A percentile compares a stretch with the other conserved stretches of the same genome.
Evolutionary conservation across 2,329 filamentous ascomycete genomes (phyloP).

Genomic region (Aureobasidium sp.): DNA sequence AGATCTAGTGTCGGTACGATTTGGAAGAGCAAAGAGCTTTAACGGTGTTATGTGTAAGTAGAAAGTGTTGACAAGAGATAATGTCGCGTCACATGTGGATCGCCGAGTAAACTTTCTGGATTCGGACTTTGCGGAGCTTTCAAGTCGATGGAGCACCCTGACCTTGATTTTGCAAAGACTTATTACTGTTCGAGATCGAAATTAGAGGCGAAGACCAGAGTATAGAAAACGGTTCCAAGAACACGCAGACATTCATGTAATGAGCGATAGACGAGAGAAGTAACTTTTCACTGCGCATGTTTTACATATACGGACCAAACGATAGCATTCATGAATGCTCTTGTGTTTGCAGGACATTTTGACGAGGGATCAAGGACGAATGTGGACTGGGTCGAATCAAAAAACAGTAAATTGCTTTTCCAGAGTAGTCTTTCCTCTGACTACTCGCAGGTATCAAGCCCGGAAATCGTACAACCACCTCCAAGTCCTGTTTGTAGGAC

Average conservation of each 20-base stretch:
- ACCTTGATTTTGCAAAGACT: not conserved
- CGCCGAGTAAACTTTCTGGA: constrained; percentile 1
- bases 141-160: not conserved
- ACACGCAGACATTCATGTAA: too few relatives aligned
- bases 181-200: too few relatives aligned
- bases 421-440: not conserved
- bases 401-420: constrained; percentile 10
- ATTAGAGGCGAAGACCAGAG: too few relatives aligned
- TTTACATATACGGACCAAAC: too few relatives aligned
- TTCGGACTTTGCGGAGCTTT: constrained; percentile 1
- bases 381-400: not conserved
- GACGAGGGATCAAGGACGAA: not conserved
- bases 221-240: too few relatives aligned
- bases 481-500: not conserved
- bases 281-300: too few relatives aligned
- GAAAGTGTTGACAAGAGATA: not conserved
- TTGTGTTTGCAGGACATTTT: not conserved
- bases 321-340: not conserved
- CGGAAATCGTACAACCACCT: constrained; percentile 3
- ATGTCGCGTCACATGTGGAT: not conserved
- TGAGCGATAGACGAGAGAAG: too few relatives aligned
- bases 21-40: not conserved
- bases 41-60: not conserved
- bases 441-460: constrained; percentile 5
- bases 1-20: not conserved